Base-by-base conservation (phyloP, 768 basidiomycete genomes). In the Suillus variegatus region DNA sequence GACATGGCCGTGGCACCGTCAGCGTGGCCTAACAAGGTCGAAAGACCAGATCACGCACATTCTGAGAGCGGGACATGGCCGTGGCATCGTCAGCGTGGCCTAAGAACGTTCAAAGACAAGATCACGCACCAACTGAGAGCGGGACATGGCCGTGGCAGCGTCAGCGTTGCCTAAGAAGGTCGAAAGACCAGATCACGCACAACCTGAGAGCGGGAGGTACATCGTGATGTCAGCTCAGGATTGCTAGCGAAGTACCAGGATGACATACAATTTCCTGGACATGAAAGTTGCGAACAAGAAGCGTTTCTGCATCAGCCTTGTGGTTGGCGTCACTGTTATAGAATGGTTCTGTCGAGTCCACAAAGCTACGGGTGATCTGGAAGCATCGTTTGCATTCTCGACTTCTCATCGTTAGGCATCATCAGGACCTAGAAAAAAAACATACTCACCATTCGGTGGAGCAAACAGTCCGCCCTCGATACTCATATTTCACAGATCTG, bases 341-440 rank as follows among this genome's bases (percentile, higher is more conserved):
- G 32, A 1, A 32, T 32, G 0, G 3, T 32, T 32, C 0, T 6
- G n/a, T n/a, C n/a, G n/a, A n/a, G n/a, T n/a, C n/a, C 32, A 32
- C 2, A 32, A 32, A 32, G 12, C 13, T 2, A 16, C 49, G 49
- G 49, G 55, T 36, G 7, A 75, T 67, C 49, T 70, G 72, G 51
- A 75, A 74, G 54, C 75, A 69, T 13, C 73, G 67, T 67, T 73
- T 70, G 54, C 74, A 74, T 6, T 67, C 68, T 20, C 67, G 72
- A 52, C 62, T 52, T 51, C 66, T 68, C 3, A 67, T 56, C n/a
- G 71, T 14, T n/a, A 56, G 54, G 54, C 1, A 68, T 35, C 22
- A 64, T 66, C 22, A 68, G 0, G 6, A 13, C 14, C 9, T 64
- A 41, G n/a, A 36, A 35, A 20, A 4, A n/a, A 16, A 32, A 32